A percentile compares a stretch with the other conserved stretches of the same genome.
Conservation (phyloP, 2,329 filamentous ascomycete genomes). For the Sclerotinia sclerotiorum region DNA sequence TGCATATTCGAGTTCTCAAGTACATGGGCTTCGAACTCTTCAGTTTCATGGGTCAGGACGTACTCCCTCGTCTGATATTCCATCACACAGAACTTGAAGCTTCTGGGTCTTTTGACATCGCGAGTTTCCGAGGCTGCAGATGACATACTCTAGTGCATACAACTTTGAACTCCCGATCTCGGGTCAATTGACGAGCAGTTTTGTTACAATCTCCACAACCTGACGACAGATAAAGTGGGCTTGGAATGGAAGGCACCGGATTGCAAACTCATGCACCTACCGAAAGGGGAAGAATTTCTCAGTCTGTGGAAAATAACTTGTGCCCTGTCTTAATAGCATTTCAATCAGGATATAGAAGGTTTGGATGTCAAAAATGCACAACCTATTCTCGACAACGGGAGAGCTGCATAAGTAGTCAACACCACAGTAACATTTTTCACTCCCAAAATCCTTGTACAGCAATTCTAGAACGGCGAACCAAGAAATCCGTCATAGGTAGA, state of each 20-base stretch:
- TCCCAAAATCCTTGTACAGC: background rate
- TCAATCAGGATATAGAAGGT: background rate
- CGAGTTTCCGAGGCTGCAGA: too few species aligned
- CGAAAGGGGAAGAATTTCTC: background rate
- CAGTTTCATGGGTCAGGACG: background rate
- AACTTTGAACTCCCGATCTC: background rate
- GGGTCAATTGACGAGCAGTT: background rate
- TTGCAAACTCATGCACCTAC: background rate
- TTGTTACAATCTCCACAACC: background rate
- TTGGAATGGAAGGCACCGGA: background rate
- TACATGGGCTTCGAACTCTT: background rate
- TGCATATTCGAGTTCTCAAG: background rate
- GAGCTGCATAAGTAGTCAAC: background rate
- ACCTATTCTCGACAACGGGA: background rate
- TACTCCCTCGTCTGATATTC: background rate
- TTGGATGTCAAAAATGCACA: background rate
- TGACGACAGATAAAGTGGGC: background rate
- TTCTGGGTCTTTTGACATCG: background rate
- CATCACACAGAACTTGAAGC: background rate
- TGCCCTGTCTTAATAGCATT: background rate
- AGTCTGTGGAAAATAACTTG: background rate
- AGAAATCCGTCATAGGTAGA: background rate
- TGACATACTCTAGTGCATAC: background rate
- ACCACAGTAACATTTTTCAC: background rate
- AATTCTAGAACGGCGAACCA: background rate